These are phyloP conservation scores for Ustilago loliicola DNA, from an alignment of 1,284 basidiomycete genomes.

Conservation along the genomic window DNA sequence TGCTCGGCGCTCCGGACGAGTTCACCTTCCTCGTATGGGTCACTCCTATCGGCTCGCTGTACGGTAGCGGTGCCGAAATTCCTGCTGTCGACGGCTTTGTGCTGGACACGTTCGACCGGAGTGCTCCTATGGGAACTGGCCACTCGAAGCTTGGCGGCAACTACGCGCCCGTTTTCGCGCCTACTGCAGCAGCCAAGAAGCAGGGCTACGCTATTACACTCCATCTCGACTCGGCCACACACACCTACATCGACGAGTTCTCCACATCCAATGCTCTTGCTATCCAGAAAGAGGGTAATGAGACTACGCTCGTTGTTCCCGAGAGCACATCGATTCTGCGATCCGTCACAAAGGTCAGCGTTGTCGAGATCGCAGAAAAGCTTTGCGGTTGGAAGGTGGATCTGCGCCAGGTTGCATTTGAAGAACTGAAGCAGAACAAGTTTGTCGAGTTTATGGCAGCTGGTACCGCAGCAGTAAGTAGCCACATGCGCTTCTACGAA, in stretches of 20 bases:
- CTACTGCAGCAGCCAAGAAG: constrained; percentile 66
- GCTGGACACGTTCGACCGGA: constrained; percentile 69
- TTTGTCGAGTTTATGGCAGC: constrained; percentile 67
- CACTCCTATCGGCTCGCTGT: constrained; percentile 70
- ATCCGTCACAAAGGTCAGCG: constrained; percentile 58
- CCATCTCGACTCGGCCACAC: constrained; percentile 63
- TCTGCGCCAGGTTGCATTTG: constrained; percentile 64
- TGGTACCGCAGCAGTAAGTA: constrained; percentile 59
- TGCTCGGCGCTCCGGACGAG: constrained; percentile 65
- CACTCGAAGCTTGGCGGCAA: constrained; percentile 70
- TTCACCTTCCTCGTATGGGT: constrained; percentile 71
- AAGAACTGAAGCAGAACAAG: constrained; percentile 51
- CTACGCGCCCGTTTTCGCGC: constrained; percentile 69
- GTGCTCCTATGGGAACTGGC: constrained; percentile 68
- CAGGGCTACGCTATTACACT: constrained; percentile 70
- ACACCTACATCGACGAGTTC: constrained; percentile 69
- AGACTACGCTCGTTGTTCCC: constrained; percentile 51
- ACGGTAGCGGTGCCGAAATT: constrained; percentile 65
- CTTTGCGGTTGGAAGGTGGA: constrained; percentile 70
- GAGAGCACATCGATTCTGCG: constrained; percentile 57
- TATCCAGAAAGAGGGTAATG: constrained; percentile 48
- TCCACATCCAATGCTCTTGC: constrained; percentile 70
- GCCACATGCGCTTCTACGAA: not conserved
- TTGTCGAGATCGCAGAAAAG: constrained; percentile 65
- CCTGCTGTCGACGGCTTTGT: constrained; percentile 70